Conservation (phyloP, 140 eudicot genomes). For the Oenanthe javanica region DNA sequence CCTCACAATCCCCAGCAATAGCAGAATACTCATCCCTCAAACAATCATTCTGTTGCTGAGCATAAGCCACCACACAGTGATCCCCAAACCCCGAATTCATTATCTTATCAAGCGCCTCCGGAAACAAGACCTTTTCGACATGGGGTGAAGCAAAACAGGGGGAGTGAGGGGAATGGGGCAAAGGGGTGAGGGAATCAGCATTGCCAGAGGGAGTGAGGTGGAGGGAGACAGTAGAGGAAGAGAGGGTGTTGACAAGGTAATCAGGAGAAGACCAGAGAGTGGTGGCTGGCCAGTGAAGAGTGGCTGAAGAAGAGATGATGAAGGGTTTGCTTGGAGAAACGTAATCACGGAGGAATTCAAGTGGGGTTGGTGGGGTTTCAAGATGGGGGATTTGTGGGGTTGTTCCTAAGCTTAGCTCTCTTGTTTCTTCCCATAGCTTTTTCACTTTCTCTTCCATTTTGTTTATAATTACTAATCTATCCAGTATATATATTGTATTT, state of each 20-base stretch:
- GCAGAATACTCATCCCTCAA: slow-evolving; percentile 64
- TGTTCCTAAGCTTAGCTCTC: slow-evolving; percentile 64
- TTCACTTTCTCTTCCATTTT: slow-evolving; percentile 16
- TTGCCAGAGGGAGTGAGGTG: slow-evolving; percentile 89
- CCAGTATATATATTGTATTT: too few relatives aligned
- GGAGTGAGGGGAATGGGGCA: slow-evolving; percentile 30
- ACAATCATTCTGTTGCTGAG: slow-evolving; percentile 93
- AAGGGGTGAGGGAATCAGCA: slow-evolving; percentile 71
- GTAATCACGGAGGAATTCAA: slow-evolving; percentile 73
- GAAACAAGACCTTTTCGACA: neutral
- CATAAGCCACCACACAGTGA: slow-evolving; percentile 44
- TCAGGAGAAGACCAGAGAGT: slow-evolving; percentile 55
- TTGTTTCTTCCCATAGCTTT: slow-evolving; percentile 69
- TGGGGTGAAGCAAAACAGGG: slow-evolving; percentile 72
- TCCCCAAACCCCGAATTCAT: neutral
- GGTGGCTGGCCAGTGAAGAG: slow-evolving; percentile 70
- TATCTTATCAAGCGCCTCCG: slow-evolving; percentile 19
- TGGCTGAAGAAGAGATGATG: slow-evolving; percentile 78
- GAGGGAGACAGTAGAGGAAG: slow-evolving; percentile 64
- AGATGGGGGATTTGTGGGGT: slow-evolving; percentile 50
- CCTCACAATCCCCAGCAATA: slow-evolving; percentile 44
- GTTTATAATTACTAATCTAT: too few relatives aligned
- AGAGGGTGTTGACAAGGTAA: slow-evolving; percentile 44
- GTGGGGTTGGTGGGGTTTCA: slow-evolving; percentile 71
- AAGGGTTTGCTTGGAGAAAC: slow-evolving; percentile 80